Evolutionary conservation across 2,329 filamentous ascomycete species (phyloP).

Genomic region (Emergomyces africanus): DNA sequence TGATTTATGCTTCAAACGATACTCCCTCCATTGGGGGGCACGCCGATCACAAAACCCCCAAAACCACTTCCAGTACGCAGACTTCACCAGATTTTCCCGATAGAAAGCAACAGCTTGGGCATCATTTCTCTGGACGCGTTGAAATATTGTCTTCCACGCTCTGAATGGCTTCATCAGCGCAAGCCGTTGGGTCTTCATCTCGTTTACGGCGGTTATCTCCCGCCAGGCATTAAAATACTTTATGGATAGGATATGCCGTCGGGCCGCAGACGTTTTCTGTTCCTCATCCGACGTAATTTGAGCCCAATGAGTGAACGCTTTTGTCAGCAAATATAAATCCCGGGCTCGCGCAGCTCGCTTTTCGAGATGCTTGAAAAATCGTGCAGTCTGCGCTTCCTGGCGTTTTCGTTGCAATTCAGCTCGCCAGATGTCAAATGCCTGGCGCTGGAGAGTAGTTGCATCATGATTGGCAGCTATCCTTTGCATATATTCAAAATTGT

Average conservation of each 20-base stretch:
- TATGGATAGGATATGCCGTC: constrained; percentile 56
- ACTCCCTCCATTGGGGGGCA: constrained; percentile 31
- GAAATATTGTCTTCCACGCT: constrained; percentile 37
- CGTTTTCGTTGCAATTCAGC: constrained; percentile 27
- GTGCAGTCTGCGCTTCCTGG: constrained; percentile 35
- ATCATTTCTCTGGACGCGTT: constrained; percentile 23
- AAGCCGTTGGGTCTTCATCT: constrained; percentile 40
- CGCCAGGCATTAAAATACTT: constrained; percentile 59
- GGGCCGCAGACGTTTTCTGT: constrained; percentile 53
- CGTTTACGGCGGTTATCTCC: constrained; percentile 50
- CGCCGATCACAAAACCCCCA: constrained; percentile 32
- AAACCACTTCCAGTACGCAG: constrained; percentile 32
- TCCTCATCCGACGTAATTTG: constrained; percentile 51
- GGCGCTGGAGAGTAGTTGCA: constrained; percentile 37
- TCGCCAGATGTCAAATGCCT: constrained; percentile 41
- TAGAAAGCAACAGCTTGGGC: constrained; percentile 20
- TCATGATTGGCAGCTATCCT: constrained; percentile 38
- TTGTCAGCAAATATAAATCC: constrained; percentile 51
- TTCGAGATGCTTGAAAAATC: constrained; percentile 45
- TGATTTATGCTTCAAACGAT: constrained; percentile 28
- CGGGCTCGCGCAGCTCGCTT: constrained; percentile 50
- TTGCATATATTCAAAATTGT: constrained; percentile 28
- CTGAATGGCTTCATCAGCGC: constrained; percentile 42
- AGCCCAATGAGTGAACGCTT: constrained; percentile 58
- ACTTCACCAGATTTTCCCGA: constrained; percentile 19